phyloP scores from a whole-genome alignment of 1,284 basidiomycete species.

The Ceraceosorus guamensis region DNA sequence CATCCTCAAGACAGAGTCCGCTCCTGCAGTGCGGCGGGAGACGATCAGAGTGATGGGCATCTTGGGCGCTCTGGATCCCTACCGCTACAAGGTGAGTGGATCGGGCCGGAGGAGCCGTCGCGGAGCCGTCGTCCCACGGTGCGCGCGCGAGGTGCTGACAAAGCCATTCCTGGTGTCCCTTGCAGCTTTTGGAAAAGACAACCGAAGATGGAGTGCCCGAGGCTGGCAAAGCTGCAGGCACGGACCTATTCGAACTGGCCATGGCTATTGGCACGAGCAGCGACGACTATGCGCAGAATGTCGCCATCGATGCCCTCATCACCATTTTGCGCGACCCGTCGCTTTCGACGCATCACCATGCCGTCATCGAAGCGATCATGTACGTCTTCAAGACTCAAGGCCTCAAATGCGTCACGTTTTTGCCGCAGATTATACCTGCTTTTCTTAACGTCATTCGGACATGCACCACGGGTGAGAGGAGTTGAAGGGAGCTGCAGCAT shows the following conservation, averaged over 20 bases:
- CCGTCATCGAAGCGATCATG: constrained; percentile 95
- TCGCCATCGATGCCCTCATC: constrained; percentile 83
- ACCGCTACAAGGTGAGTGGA: constrained; percentile 60
- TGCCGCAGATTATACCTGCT: constrained; percentile 93
- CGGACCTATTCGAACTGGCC: constrained; percentile 57
- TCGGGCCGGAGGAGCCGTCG: constrained; percentile 64
- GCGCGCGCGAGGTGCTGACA: too few species aligned
- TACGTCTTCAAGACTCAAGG: constrained; percentile 98
- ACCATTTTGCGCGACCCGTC: constrained; percentile 67
- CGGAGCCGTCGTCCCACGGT: too few species aligned
- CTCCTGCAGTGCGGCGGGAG: constrained; percentile 65
- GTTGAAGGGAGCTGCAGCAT: too few species aligned
- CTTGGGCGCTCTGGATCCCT: constrained; percentile 94
- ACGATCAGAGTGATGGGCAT: constrained; percentile 89
- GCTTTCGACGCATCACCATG: constrained; percentile 58
- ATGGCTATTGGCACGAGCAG: constrained; percentile 50
- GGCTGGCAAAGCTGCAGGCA: constrained; percentile 52
- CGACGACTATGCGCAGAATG: constrained; percentile 97
- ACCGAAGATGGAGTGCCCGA: constrained; percentile 59
- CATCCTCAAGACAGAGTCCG: constrained; percentile 77
- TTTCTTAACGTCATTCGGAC: constrained; percentile 80
- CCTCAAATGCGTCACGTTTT: constrained; percentile 87
- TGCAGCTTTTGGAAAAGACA: constrained; percentile 61
- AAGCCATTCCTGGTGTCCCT: too few species aligned
- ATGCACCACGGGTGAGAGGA: constrained; percentile 55